These are phyloP conservation scores for Termitomyces eurrhizus DNA, from an alignment of 768 basidiomycete genomes.

Conservation along the genomic window DNA sequence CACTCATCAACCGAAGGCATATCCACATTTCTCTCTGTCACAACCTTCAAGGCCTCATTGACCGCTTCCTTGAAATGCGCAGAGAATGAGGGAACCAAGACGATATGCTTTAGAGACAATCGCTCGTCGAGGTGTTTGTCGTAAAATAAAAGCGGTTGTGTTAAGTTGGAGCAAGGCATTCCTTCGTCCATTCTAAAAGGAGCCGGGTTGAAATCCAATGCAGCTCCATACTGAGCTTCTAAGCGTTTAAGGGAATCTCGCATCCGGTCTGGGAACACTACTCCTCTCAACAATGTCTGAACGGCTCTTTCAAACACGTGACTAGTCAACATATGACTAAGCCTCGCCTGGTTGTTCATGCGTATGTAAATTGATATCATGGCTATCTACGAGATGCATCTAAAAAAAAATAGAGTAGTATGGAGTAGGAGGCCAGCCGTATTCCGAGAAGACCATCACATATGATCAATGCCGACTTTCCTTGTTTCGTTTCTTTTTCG, in stretches of 20 bases:
- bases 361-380: no score
- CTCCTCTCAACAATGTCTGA: no score
- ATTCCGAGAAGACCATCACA: no score
- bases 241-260: background rate
- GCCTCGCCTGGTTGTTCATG: no score
- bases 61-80: background rate
- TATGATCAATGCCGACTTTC: background rate
- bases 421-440: no score
- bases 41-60: background rate
- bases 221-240: background rate
- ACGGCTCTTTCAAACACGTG: no score
- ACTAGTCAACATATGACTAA: no score
- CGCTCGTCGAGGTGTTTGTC: conserved; percentile 8
- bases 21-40: background rate
- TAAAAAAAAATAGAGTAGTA: no score
- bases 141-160: conserved; percentile 1
- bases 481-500: background rate
- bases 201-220: background rate
- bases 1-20: background rate
- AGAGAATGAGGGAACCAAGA: background rate
- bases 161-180: background rate
- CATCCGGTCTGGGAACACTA: background rate
- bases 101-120: background rate
- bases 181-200: background rate
- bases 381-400: no score